Evolutionary conservation across 345 rosid genomes (phyloP).

Genomic region (Eucalyptus victrix): DNA sequence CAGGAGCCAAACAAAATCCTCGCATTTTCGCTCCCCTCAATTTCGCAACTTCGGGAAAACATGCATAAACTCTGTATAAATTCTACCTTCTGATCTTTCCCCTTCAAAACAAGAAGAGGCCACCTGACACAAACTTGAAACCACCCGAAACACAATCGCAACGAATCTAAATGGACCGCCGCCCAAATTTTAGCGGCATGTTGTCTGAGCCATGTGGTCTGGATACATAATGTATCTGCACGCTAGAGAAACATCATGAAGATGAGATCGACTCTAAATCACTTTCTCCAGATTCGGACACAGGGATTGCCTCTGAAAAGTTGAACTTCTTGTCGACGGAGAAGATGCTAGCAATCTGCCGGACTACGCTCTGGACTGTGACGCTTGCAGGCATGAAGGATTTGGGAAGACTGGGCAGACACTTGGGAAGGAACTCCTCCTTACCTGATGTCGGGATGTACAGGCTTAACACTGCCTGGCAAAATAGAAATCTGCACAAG

Average conservation of each 20-base stretch:
- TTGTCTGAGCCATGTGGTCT: not conserved
- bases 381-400: conserved; percentile 27
- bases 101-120: not conserved
- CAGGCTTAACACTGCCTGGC: conserved; percentile 53
- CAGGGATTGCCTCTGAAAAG: conserved; percentile 25
- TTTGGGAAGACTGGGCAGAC: conserved; percentile 63
- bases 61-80: not conserved
- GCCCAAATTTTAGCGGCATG: not conserved
- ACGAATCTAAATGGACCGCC: not conserved
- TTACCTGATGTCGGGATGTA: conserved; percentile 33
- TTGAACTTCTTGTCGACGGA: conserved; percentile 45
- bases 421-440: conserved; percentile 62
- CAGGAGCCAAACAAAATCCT: not conserved
- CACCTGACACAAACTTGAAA: not conserved
- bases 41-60: not conserved
- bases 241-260: not conserved
- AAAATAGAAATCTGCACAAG: conserved; percentile 64
- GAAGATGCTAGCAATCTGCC: conserved; percentile 51
- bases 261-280: conserved; percentile 7
- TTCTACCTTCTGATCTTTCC: not conserved
- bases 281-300: not conserved
- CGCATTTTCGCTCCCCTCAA: not conserved
- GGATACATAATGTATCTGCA: not conserved
- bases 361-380: conserved; percentile 29
- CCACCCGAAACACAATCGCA: not conserved